Evolutionary conservation across 2,329 filamentous ascomycete genomes (phyloP).

Genomic region (Cytospora piceicola): DNA sequence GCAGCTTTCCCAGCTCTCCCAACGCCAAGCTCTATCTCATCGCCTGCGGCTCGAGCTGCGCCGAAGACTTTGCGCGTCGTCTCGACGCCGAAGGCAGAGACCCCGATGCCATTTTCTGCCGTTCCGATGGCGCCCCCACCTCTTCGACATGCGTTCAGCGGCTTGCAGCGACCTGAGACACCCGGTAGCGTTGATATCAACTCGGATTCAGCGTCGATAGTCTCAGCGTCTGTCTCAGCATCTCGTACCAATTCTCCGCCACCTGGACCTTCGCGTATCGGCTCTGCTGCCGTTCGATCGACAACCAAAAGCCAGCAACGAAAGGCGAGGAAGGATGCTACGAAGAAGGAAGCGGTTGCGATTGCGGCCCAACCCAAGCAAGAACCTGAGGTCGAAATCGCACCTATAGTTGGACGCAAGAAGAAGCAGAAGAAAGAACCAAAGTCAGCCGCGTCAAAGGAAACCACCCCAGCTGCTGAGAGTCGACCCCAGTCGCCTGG

Average conservation of each 20-base stretch:
- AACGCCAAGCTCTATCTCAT: slow-evolving; percentile 54
- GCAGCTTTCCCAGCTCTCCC: slow-evolving; percentile 58
- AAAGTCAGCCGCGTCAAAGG: slow-evolving; percentile 44
- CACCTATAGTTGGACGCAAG: slow-evolving; percentile 77
- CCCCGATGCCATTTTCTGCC: slow-evolving; percentile 43
- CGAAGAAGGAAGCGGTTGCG: slow-evolving; percentile 64
- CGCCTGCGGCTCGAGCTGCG: slow-evolving; percentile 53
- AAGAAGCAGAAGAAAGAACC: slow-evolving; percentile 81
- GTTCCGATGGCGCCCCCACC: slow-evolving; percentile 42
- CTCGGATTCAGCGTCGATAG: slow-evolving; percentile 76
- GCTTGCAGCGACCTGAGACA: slow-evolving; percentile 65
- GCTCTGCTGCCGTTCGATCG: slow-evolving; percentile 67
- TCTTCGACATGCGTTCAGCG: slow-evolving; percentile 50
- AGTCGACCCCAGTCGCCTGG: slow-evolving; percentile 25
- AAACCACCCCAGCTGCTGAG: slow-evolving; percentile 21
- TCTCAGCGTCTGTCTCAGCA: slow-evolving; percentile 70
- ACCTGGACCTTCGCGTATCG: slow-evolving; percentile 58
- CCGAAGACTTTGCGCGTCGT: slow-evolving; percentile 73
- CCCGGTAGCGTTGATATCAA: slow-evolving; percentile 70
- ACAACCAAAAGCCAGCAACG: slow-evolving; percentile 80
- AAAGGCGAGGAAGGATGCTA: slow-evolving; percentile 72
- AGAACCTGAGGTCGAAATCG: slow-evolving; percentile 62
- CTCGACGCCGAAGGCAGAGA: slow-evolving; percentile 67
- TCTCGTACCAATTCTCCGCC: slow-evolving; percentile 75
- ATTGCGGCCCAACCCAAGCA: slow-evolving; percentile 52